Evolutionary conservation across 257 asterid genomes (phyloP).

Genomic region (Solanum piurae): DNA sequence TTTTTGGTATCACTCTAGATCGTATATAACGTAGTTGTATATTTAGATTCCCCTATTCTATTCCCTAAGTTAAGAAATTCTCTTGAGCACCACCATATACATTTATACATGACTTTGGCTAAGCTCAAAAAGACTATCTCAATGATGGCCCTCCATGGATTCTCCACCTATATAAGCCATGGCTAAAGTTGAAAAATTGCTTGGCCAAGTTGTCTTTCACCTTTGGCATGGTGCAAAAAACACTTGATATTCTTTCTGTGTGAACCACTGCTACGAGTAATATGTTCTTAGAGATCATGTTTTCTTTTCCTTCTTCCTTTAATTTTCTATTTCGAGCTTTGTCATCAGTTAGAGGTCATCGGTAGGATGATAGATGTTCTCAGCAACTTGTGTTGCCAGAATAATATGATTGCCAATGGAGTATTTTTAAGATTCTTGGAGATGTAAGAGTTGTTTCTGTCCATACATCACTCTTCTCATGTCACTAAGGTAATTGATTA

Average conservation of each 20-base stretch:
- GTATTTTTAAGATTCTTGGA: not conserved
- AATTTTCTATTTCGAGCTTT: not conserved
- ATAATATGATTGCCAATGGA: not conserved
- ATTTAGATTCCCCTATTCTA: not conserved
- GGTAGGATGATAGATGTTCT: not conserved
- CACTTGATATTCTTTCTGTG: not conserved
- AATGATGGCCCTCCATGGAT: not conserved
- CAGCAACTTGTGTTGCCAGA: not conserved
- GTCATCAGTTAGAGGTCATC: not conserved
- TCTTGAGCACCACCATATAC: not conserved
- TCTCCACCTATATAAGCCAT: not conserved
- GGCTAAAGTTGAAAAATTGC: not conserved
- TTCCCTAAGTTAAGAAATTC: not conserved
- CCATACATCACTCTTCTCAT: not conserved
- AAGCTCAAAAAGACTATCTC: not conserved
- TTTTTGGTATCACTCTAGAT: not conserved
- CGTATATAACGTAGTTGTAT: not conserved
- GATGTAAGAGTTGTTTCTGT: not conserved
- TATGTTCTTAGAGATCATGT: not conserved
- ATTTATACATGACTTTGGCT: not conserved
- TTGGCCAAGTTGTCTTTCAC: not conserved
- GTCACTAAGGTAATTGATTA: not conserved
- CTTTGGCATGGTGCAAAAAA: not conserved
- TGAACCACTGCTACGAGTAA: not conserved
- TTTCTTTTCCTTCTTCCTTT: not conserved